These are phyloP conservation scores for Thelephora terrestris DNA, from an alignment of 1,284 basidiomycete genomes.

Conservation along the genomic window DNA sequence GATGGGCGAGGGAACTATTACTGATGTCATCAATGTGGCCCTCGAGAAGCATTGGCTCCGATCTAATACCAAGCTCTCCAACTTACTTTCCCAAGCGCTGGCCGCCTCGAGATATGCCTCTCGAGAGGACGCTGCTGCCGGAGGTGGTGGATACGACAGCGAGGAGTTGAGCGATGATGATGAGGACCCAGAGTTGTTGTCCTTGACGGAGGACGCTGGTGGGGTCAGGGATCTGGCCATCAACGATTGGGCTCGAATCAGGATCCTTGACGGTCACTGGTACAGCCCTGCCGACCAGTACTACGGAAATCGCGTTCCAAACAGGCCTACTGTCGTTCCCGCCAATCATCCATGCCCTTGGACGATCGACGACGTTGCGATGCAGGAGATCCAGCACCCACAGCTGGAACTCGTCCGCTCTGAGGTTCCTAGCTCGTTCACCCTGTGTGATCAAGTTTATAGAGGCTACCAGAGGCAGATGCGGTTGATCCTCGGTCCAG, in stretches of 20 bases:
- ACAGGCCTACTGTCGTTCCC: constrained; percentile 29
- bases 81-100: constrained; percentile 55
- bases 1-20: constrained; percentile 56
- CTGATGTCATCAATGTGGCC: constrained; percentile 48
- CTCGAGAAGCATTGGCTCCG: constrained; percentile 63
- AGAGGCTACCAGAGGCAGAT: constrained; percentile 46
- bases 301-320: constrained; percentile 34
- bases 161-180: constrained; percentile 40
- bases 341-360: constrained; percentile 63
- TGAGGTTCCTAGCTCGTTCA: constrained; percentile 42
- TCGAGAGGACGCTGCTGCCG: constrained; percentile 23
- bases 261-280: constrained; percentile 68
- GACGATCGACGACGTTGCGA: constrained; percentile 28
- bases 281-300: constrained; percentile 59
- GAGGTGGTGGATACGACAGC: constrained; percentile 26
- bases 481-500: constrained; percentile 44
- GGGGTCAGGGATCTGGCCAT: constrained; percentile 56
- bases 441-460: constrained; percentile 49
- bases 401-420: constrained; percentile 30
- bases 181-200: constrained; percentile 48
- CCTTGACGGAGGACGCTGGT: constrained; percentile 47
- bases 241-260: constrained; percentile 58
- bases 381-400: constrained; percentile 34
- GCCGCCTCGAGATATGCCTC: constrained; percentile 41
- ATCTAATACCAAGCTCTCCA: constrained; percentile 48